phyloP scores from a whole-genome alignment of 345 rosid genomes.

The Tarenaya hassleriana region DNA sequence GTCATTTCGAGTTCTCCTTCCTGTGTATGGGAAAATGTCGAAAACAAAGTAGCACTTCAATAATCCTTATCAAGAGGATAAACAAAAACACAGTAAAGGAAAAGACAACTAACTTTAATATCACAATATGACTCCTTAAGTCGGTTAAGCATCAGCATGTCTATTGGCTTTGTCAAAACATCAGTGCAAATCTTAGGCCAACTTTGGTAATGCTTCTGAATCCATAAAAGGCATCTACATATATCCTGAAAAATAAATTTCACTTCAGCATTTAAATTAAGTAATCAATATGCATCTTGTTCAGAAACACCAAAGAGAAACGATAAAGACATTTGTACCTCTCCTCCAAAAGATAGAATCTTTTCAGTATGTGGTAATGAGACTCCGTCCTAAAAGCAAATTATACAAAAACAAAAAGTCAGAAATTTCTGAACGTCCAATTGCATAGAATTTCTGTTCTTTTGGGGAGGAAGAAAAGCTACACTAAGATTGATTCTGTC shows the following conservation, averaged over 20 bases:
- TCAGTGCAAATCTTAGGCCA: constrained; percentile 89
- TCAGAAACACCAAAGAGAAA: constrained; percentile 20
- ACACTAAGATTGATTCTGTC: constrained; percentile 2
- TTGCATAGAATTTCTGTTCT: background rate
- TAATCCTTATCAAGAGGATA: constrained; percentile 9
- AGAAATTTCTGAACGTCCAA: background rate
- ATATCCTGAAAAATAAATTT: constrained; percentile 54
- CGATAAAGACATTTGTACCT: constrained; percentile 38
- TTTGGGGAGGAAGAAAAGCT: no score
- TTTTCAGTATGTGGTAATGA: constrained; percentile 87
- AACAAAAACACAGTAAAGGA: background rate
- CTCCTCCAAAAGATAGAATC: constrained; percentile 94
- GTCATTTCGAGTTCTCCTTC: constrained; percentile 67
- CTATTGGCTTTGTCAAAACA: constrained; percentile 69
- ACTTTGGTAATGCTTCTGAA: constrained; percentile 86
- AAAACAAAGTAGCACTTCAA: constrained; percentile 14
- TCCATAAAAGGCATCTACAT: constrained; percentile 95
- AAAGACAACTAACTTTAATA: constrained; percentile 47
- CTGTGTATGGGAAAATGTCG: constrained; percentile 28
- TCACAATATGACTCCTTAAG: constrained; percentile 78
- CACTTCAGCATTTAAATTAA: constrained; percentile 8
- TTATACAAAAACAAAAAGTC: constrained; percentile 7
- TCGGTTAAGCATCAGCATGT: constrained; percentile 71
- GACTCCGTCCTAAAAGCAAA: constrained; percentile 73
- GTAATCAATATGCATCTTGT: constrained; percentile 6